Conservation (phyloP, 768 basidiomycete species). For the Amanita molliuscula region DNA sequence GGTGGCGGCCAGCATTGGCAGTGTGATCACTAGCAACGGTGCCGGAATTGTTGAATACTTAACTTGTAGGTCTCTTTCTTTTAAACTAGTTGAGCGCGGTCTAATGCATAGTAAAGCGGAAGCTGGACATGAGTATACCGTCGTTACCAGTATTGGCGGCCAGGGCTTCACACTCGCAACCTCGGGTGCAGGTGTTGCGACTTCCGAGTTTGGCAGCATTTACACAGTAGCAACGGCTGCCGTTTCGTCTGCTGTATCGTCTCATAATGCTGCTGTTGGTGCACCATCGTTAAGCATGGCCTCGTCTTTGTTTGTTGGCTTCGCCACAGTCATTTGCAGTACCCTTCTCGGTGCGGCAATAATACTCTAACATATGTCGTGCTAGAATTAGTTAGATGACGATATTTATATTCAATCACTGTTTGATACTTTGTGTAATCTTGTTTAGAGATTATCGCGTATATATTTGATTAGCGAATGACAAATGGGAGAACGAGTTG, state of each 20-base stretch:
- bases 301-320: conserved; percentile 21
- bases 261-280: conserved; percentile 16
- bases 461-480: background rate
- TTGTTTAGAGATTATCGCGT: background rate
- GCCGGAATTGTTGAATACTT: conserved; percentile 25
- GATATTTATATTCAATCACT: background rate
- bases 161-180: conserved; percentile 48
- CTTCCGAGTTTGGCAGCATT: conserved; percentile 41
- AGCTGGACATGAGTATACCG: conserved; percentile 40
- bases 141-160: conserved; percentile 51
- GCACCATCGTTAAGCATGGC: conserved; percentile 16
- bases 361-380: conserved; percentile 17
- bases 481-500: background rate
- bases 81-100: background rate
- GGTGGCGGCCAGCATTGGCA: conserved; percentile 15
- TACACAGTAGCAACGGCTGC: conserved; percentile 39
- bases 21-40: conserved; percentile 19
- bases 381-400: background rate
- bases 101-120: conserved; percentile 28
- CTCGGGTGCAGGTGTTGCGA: conserved; percentile 29
- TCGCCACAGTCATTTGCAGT: conserved; percentile 27
- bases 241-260: conserved; percentile 11
- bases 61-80: conserved; percentile 25
- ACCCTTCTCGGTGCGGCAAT: conserved; percentile 30
- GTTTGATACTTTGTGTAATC: background rate